Evolutionary conservation across 306 rosid genomes (phyloP).

Genomic region (Rosa persica): DNA sequence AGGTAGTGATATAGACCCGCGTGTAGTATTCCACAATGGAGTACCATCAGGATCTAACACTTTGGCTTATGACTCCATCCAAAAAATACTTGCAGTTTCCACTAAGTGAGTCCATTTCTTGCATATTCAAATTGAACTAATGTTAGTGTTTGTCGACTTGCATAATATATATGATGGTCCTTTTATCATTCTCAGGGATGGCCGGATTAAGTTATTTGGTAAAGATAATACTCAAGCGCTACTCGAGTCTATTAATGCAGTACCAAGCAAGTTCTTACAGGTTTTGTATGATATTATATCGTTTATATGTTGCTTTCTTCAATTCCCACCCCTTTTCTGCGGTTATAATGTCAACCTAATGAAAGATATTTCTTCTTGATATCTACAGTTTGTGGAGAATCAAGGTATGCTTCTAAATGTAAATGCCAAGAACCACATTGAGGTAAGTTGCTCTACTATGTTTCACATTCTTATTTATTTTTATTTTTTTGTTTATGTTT

Average conservation of each 20-base stretch:
- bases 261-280: slow-evolving; percentile 76
- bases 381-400: slow-evolving; percentile 65
- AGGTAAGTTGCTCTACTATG: slow-evolving; percentile 44
- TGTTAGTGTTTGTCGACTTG: not conserved
- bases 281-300: slow-evolving; percentile 22
- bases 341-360: no score
- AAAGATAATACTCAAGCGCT: slow-evolving; percentile 66
- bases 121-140: not conserved
- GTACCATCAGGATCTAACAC: slow-evolving; percentile 54
- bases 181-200: slow-evolving; percentile 51
- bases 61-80: slow-evolving; percentile 64
- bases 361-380: slow-evolving; percentile 13
- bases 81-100: slow-evolving; percentile 72
- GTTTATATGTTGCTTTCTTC: not conserved
- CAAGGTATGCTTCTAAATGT: slow-evolving; percentile 67
- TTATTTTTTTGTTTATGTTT: not conserved
- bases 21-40: slow-evolving; percentile 64
- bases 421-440: slow-evolving; percentile 61
- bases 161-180: not conserved
- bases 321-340: not conserved
- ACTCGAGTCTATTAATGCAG: slow-evolving; percentile 60
- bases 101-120: slow-evolving; percentile 52
- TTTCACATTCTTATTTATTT: not conserved
- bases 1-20: slow-evolving; percentile 54
- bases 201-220: slow-evolving; percentile 76